A percentile compares a stretch with the other conserved stretches of the same genome.
Evolutionary conservation across 257 asterid genomes (phyloP).

Genomic region (Haberlea rhodopensis): DNA sequence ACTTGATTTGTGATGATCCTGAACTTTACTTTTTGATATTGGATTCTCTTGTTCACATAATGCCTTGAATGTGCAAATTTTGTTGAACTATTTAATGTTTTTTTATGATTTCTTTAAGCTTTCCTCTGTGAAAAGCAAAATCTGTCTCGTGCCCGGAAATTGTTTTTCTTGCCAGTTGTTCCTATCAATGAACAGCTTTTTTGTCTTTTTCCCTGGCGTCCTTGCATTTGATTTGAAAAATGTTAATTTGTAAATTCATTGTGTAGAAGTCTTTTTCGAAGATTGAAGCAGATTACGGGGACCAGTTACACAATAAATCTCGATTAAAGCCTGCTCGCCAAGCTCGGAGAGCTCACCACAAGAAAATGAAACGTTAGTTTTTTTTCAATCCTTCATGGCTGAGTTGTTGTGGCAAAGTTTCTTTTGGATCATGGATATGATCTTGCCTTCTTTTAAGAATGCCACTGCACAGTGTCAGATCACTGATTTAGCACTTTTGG

Average conservation of each 20-base stretch:
- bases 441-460: conserved; percentile 1
- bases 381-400: conserved; percentile 17
- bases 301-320: conserved; percentile 43
- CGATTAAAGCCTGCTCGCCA: conserved; percentile 50
- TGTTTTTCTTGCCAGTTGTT: conserved; percentile 7
- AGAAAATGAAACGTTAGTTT: conserved; percentile 64
- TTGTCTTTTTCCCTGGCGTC: conserved; percentile 9
- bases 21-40: neutral
- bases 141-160: neutral
- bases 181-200: conserved; percentile 13
- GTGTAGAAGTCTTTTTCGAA: conserved; percentile 34
- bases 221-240: conserved; percentile 1
- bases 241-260: conserved; percentile 12
- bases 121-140: neutral
- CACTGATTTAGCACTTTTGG: neutral
- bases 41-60: conserved; percentile 14
- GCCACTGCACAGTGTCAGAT: conserved; percentile 1
- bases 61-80: conserved; percentile 9
- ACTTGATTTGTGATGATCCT: conserved; percentile 5
- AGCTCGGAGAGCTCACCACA: conserved; percentile 40
- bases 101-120: conserved; percentile 17
- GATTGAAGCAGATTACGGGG: conserved; percentile 43
- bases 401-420: neutral
- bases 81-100: neutral
- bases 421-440: conserved; percentile 2